Evolutionary conservation across 805 yeast genomes (phyloP).

Genomic region (Candida endomychidarum): DNA sequence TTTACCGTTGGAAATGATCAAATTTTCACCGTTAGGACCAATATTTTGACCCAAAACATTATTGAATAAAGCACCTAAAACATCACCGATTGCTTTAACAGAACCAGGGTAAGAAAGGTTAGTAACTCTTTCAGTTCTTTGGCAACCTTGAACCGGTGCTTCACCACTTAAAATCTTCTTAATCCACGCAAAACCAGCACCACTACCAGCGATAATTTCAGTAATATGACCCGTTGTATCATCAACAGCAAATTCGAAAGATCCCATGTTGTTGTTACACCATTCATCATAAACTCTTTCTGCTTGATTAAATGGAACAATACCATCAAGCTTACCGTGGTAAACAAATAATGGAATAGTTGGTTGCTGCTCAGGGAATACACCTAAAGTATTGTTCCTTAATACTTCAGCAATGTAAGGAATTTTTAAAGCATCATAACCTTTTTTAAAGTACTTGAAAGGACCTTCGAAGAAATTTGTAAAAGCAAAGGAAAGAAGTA

Average conservation of each 20-base stretch:
- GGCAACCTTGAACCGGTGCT: conserved; percentile 47
- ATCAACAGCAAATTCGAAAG: conserved; percentile 26
- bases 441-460: conserved; percentile 12
- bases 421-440: conserved; percentile 10
- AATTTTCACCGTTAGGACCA: conserved; percentile 30
- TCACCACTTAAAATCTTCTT: conserved; percentile 27
- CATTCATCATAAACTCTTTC: conserved; percentile 22
- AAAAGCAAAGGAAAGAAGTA: conserved; percentile 12
- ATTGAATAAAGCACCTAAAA: conserved; percentile 17
- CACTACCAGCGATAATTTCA: conserved; percentile 18
- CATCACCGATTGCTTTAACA: conserved; percentile 39
- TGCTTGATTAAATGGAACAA: conserved; percentile 20
- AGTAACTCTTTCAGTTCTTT: conserved; percentile 52
- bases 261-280: conserved; percentile 25
- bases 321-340: conserved; percentile 21
- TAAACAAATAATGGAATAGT: conserved; percentile 24
- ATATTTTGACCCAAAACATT: conserved; percentile 18
- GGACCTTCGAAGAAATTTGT: conserved; percentile 12
- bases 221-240: conserved; percentile 24
- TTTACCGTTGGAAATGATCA: not conserved
- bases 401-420: conserved; percentile 8
- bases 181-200: conserved; percentile 21
- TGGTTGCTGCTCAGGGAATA: conserved; percentile 16
- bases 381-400: conserved; percentile 13
- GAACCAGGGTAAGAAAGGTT: conserved; percentile 47